Evolutionary conservation across 805 yeast species (phyloP).

Genomic region (Candida michaelii): DNA sequence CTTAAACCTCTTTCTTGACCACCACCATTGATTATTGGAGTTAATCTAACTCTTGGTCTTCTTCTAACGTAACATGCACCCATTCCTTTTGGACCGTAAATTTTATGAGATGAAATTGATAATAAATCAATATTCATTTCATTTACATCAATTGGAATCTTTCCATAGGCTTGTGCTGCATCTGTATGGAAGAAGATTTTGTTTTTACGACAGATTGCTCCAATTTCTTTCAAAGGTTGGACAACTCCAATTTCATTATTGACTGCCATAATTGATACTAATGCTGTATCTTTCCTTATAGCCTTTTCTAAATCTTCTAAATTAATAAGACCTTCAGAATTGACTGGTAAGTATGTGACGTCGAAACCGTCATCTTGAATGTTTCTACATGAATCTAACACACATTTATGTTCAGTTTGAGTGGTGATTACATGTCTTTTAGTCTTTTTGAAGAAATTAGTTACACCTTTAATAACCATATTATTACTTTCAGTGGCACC

Average conservation of each 20-base stretch:
- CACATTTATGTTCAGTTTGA: conserved; percentile 98
- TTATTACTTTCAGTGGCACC: conserved; percentile 99
- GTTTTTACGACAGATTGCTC: conserved; percentile 76
- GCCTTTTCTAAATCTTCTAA: conserved; percentile 76
- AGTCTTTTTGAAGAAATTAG: conserved; percentile 84
- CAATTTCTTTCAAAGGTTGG: conserved; percentile 95
- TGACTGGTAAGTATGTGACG: conserved; percentile 88
- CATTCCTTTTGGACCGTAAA: conserved; percentile 96
- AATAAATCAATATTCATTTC: conserved; percentile 87
- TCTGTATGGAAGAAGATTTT: conserved; percentile 97
- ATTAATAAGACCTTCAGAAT: conserved; percentile 73
- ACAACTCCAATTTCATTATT: conserved; percentile 97
- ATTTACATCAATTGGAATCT: conserved; percentile 89
- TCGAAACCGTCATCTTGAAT: conserved; percentile 97
- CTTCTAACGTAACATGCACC: conserved; percentile 96
- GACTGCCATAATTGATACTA: conserved; percentile 95
- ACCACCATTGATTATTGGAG: conserved; percentile 94
- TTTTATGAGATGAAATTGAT: conserved; percentile 94
- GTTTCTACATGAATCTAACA: conserved; percentile 92
- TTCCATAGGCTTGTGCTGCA: conserved; percentile 96
- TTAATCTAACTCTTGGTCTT: conserved; percentile 96
- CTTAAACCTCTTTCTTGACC: conserved; percentile 98
- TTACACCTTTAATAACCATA: conserved; percentile 93
- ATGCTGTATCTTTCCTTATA: conserved; percentile 85
- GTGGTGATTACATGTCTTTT: conserved; percentile 94